These are phyloP conservation scores for Hibiscus mutabilis DNA, from an alignment of 345 rosid genomes.

Conservation along the genomic window DNA sequence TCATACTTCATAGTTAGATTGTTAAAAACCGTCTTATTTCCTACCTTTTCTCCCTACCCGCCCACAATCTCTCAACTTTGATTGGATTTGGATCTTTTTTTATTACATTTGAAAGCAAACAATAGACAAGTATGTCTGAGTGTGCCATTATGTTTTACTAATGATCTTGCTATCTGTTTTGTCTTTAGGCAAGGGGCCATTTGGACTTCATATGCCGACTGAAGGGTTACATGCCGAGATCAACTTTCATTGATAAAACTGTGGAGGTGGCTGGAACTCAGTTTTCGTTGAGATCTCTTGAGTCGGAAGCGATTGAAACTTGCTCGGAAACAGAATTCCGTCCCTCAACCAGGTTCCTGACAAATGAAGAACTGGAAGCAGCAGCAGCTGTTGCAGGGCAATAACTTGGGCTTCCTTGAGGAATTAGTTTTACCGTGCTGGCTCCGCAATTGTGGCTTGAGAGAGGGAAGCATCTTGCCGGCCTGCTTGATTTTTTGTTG, in stretches of 20 bases:
- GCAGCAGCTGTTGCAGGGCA: constrained; percentile 14
- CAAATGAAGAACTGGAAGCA: constrained; percentile 37
- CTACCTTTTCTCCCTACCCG: neutral
- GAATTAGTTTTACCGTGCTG: neutral
- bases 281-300: constrained; percentile 29
- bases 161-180: neutral
- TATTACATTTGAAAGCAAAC: neutral
- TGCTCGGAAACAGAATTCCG: constrained; percentile 13
- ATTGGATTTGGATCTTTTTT: neutral
- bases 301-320: constrained; percentile 19
- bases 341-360: constrained; percentile 33
- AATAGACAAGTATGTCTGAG: neutral
- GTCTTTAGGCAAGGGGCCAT: constrained; percentile 59
- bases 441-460: neutral
- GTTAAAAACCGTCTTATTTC: neutral
- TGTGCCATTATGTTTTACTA: neutral
- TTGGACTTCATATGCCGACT: constrained; percentile 52
- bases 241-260: constrained; percentile 49
- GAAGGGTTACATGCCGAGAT: constrained; percentile 63
- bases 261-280: constrained; percentile 39
- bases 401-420: neutral
- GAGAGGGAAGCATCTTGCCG: neutral
- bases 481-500: neutral
- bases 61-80: neutral
- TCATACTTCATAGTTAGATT: neutral